Base-by-base conservation (phyloP, 1,284 basidiomycete species). In the Sutorius eximius region DNA sequence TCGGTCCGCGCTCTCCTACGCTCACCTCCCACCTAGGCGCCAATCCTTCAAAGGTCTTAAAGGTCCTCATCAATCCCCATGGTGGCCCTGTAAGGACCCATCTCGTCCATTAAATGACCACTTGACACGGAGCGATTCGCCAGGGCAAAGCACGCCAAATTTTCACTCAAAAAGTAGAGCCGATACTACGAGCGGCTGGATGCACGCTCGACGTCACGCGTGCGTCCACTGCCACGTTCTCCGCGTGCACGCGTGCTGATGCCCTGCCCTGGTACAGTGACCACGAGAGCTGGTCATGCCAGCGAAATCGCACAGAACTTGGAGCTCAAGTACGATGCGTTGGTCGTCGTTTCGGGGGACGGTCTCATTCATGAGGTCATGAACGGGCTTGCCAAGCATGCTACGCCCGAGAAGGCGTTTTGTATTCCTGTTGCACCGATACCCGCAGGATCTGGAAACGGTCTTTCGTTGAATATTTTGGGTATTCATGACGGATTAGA, bases 341-440 rank as follows among this genome's bases (percentile, higher is more conserved):
- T 98, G 33, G 82, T 92, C n/a, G 75, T 86, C 9, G 83, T 96
- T 22, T 95, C 93, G 0, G 95, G 95, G 0, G 95, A 98, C 68
- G 95, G 95, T 6, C 78, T 94, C 41, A 68, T 95, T 9, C 92
- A 95, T 67, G 95, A 98, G 72, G 78, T 96, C n/a, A 68, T 97
- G 66, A 98, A 99, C 67, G 97, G 95, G 3, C 84, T 98, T 47
- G 89, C 91, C 1, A 74, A 82, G 41, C 87, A 94, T 51, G 68
- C 77, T 10, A 81, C 91, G 50, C 88, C 91, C 0, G 71, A 75
- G 18, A 78, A 77, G 44, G 95, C 93, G 0, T 82, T 98, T 45
- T 70, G 74, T 40, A 85, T 87, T 41, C 93, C 95, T 0, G 73
- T 98, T 24, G 86, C 85, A 1, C 93, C 92, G 1, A 87, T 99